Base-by-base conservation (phyloP, 495 filamentous ascomycete species). In the Jackrogersella multiformis region DNA sequence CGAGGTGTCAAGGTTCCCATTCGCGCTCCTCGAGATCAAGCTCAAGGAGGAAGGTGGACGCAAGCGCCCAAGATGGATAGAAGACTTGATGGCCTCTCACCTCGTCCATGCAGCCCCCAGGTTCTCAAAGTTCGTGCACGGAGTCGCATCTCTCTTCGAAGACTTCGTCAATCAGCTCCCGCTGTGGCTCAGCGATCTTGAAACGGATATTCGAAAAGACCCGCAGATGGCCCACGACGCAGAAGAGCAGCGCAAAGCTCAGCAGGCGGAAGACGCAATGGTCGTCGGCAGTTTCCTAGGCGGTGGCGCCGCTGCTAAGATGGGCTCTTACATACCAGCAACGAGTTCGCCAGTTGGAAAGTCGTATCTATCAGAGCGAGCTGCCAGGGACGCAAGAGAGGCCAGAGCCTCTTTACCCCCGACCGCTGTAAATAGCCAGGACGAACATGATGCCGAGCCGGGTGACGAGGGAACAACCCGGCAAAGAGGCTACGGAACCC, bases 71-170 rank as follows among this genome's bases (percentile, higher is more conserved):
- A 84, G 89, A 67, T 99, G 95, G 95, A 80, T 97, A 41, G 82
- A 90, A 55, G 95, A 99, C 63, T 80, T 99, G 54, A 96, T 95
- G 87, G 83, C 85, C 44, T 96, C 92, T 8, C 95, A 99, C 73
- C 86, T 99, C 13, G 90, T 99, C 48, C 93, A 95, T 76, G 87
- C 91, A 51, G 89, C 90, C 2, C 91, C 94, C 2, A 86, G 92
- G 20, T 99, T 99, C 79, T 96, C 92, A 38, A 99, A 99, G 73
- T 98, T 98, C 71, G 90, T 94, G 18, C 95, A 99, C 68, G 95
- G 96, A 61, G 88, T 96, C 1, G 93, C 94, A 10, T 86, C 88
- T 35, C 81, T 98, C 6, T 98, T 97, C 71, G 96, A 98, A 61
- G 96, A 98, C 74, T 82, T 96, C 73, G 94, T 99, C 76, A 98